phyloP scores from a whole-genome alignment of 1,139 yeast genomes.

The Oligophagozyma castellii region DNA sequence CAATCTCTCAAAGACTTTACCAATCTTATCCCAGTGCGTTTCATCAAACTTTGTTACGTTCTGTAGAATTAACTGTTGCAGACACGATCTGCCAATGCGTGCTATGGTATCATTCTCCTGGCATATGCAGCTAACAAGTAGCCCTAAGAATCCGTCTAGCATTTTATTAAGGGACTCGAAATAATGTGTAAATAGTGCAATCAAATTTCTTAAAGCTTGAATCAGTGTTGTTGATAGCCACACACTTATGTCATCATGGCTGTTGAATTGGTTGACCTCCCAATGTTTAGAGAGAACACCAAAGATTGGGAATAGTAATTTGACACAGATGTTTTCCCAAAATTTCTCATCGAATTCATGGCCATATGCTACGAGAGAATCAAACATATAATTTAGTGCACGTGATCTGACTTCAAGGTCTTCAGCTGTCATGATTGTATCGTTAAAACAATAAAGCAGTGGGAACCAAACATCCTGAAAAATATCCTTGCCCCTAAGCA shows the following conservation, averaged over 20 bases:
- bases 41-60: constrained; percentile 52
- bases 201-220: constrained; percentile 85
- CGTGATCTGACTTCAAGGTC: constrained; percentile 90
- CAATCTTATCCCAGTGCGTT: constrained; percentile 65
- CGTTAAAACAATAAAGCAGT: constrained; percentile 69
- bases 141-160: constrained; percentile 63
- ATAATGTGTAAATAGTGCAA: constrained; percentile 68
- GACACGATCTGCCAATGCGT: constrained; percentile 81
- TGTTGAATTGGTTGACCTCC: constrained; percentile 51
- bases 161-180: constrained; percentile 59
- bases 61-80: constrained; percentile 61
- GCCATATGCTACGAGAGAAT: constrained; percentile 68
- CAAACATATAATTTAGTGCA: constrained; percentile 74
- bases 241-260: constrained; percentile 75
- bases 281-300: constrained; percentile 65
- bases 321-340: constrained; percentile 73
- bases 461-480: constrained; percentile 46
- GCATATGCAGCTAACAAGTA: constrained; percentile 77
- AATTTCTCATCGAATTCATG: constrained; percentile 55
- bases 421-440: constrained; percentile 83
- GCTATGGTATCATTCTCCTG: constrained; percentile 97
- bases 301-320: constrained; percentile 82
- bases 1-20: constrained; percentile 47
- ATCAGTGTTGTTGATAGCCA: constrained; percentile 95
- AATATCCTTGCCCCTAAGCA: constrained; percentile 26